These are phyloP conservation scores for Hemerocallis citrina DNA, from an alignment of 106 monocot genomes.

Conservation along the genomic window DNA sequence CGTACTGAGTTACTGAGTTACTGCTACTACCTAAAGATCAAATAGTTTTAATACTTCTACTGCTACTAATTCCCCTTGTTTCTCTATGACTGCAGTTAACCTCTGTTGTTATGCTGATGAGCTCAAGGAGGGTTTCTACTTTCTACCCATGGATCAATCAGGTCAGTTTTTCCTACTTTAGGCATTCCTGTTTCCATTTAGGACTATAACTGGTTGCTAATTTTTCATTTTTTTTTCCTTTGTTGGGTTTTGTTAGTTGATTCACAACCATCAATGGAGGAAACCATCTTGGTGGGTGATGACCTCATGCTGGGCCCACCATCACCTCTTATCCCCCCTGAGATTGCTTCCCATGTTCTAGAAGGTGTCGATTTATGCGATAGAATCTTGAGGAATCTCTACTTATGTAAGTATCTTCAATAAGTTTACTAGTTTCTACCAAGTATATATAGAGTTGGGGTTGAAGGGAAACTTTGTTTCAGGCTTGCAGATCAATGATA, in stretches of 20 bases:
- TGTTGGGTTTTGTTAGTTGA: slow-evolving; percentile 52
- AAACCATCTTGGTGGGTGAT: slow-evolving; percentile 88
- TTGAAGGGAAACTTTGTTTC: not conserved
- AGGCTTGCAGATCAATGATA: slow-evolving; percentile 97
- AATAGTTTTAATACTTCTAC: too few species aligned
- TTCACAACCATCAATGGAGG: slow-evolving; percentile 89
- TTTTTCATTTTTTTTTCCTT: too few species aligned
- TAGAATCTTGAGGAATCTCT: slow-evolving; percentile 86
- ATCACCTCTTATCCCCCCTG: slow-evolving; percentile 81
- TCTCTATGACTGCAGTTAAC: too few species aligned
- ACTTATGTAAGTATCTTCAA: slow-evolving; percentile 55
- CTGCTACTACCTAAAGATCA: too few species aligned
- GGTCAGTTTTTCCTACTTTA: too few species aligned
- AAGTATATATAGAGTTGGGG: not conserved
- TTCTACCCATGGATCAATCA: too few species aligned
- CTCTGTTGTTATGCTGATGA: too few species aligned
- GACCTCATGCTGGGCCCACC: slow-evolving; percentile 96
- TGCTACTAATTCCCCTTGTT: too few species aligned
- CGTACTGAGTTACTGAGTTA: too few species aligned
- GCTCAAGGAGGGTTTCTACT: too few species aligned
- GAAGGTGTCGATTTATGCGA: slow-evolving; percentile 93
- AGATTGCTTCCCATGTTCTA: slow-evolving; percentile 93
- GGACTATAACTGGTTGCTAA: too few species aligned
- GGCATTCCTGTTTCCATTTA: too few species aligned
- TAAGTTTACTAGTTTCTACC: not conserved